A percentile compares a stretch with the other conserved stretches of the same genome.
Evolutionary conservation across 2,329 filamentous ascomycete species (phyloP).

Genomic region (Aspergillus neotritici): DNA sequence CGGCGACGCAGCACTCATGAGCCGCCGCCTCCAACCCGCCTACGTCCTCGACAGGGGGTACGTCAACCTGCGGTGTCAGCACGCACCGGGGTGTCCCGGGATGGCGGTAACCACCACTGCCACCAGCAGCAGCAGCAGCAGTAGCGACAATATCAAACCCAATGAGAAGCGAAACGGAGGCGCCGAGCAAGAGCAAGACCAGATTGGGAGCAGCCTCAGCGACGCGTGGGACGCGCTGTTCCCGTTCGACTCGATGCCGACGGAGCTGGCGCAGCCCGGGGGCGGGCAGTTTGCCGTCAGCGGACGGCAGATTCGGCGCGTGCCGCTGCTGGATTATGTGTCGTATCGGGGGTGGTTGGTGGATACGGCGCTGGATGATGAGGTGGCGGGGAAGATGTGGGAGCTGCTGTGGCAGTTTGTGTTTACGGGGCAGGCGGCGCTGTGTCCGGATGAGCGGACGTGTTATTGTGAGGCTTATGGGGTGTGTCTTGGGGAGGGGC

Average conservation of each 20-base stretch:
- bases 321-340: slow-evolving; percentile 44
- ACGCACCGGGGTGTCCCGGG: slow-evolving; percentile 45
- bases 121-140: no score
- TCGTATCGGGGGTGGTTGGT: slow-evolving; percentile 49
- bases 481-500: slow-evolving; percentile 1
- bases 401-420: slow-evolving; percentile 49
- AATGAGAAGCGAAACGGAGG: background rate
- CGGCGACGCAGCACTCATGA: slow-evolving; percentile 39
- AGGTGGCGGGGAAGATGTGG: slow-evolving; percentile 46
- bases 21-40: slow-evolving; percentile 39
- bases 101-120: background rate
- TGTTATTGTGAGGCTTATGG: slow-evolving; percentile 10
- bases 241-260: slow-evolving; percentile 19
- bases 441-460: slow-evolving; percentile 5
- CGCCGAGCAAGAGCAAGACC: no score
- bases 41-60: slow-evolving; percentile 43
- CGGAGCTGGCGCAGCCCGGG: slow-evolving; percentile 48
- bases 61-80: slow-evolving; percentile 48
- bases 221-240: slow-evolving; percentile 26
- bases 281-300: slow-evolving; percentile 53
- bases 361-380: slow-evolving; percentile 43
- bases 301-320: slow-evolving; percentile 43
- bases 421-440: slow-evolving; percentile 4
- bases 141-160: background rate
- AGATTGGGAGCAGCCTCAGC: slow-evolving; percentile 18